Conservation (phyloP, 208 protist species). For the Trypanosoma theileri region DNA sequence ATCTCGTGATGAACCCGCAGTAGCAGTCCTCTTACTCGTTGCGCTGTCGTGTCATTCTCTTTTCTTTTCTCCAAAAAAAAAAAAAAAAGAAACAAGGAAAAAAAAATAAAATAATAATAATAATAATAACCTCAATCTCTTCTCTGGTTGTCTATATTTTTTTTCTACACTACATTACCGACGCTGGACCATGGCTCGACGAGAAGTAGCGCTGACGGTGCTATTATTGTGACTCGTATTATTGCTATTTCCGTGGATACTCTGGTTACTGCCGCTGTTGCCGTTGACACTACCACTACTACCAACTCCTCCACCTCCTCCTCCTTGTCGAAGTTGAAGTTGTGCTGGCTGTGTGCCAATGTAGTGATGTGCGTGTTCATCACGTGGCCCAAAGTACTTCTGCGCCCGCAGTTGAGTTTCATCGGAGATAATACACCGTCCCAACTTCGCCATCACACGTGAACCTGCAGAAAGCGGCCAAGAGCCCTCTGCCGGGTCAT, state of each 20-base stretch:
- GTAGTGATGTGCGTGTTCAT: constrained; percentile 23
- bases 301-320: constrained; percentile 6
- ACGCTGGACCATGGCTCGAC: not conserved
- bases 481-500: constrained; percentile 6
- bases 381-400: constrained; percentile 27
- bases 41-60: constrained; percentile 30
- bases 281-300: not conserved
- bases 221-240: not conserved
- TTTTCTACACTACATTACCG: too few species aligned
- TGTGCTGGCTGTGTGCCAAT: constrained; percentile 11
- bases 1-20: not conserved
- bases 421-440: constrained; percentile 48
- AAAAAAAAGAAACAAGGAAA: too few species aligned
- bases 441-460: constrained; percentile 48
- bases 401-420: constrained; percentile 43
- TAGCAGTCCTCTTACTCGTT: not conserved
- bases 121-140: too few species aligned
- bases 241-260: constrained; percentile 15
- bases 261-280: constrained; percentile 21
- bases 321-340: not conserved
- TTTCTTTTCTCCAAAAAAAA: constrained; percentile 3
- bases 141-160: too few species aligned
- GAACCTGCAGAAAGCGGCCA: constrained; percentile 29
- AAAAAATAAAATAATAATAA: too few species aligned
- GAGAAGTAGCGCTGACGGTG: not conserved